A percentile compares a stretch with the other conserved stretches of the same genome.
Conservation (phyloP, 2,329 filamentous ascomycete species). For the Paraphoma sp. region DNA sequence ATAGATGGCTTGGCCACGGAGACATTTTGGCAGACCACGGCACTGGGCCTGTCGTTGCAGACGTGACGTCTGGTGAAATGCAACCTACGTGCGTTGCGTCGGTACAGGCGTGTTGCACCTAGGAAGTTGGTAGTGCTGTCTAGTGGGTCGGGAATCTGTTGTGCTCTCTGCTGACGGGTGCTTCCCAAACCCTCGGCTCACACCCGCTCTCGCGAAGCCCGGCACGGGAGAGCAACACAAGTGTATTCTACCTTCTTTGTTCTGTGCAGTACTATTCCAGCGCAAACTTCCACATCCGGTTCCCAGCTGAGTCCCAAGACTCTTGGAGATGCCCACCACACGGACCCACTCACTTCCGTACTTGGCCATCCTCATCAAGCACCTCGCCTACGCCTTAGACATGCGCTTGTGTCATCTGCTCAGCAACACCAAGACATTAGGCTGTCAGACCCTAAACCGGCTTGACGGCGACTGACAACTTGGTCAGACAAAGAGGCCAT, state of each 20-base stretch:
- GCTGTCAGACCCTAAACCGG: neutral
- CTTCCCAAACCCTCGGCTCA: no score
- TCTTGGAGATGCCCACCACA: neutral
- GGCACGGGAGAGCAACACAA: no score
- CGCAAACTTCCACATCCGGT: neutral
- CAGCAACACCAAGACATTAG: neutral
- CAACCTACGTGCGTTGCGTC: neutral
- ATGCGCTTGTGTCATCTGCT: neutral
- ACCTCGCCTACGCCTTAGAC: neutral
- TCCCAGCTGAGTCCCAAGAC: neutral
- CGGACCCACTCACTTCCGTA: neutral
- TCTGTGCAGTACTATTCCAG: no score
- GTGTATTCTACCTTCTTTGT: neutral
- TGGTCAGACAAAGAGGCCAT: no score
- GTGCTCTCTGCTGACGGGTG: no score
- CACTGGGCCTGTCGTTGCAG: neutral
- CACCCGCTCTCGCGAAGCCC: no score
- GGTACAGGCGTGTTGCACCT: neutral
- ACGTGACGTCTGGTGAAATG: neutral
- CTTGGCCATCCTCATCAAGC: neutral
- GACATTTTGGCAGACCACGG: neutral
- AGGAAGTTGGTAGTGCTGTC: neutral
- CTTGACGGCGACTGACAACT: neutral
- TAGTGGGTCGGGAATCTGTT: neutral
- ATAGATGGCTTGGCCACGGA: conserved; percentile 11